Evolutionary conservation across 768 basidiomycete species (phyloP), one percentile per base, ranked within the genome.

Genomic region (Leccinum rimulosum): DNA sequence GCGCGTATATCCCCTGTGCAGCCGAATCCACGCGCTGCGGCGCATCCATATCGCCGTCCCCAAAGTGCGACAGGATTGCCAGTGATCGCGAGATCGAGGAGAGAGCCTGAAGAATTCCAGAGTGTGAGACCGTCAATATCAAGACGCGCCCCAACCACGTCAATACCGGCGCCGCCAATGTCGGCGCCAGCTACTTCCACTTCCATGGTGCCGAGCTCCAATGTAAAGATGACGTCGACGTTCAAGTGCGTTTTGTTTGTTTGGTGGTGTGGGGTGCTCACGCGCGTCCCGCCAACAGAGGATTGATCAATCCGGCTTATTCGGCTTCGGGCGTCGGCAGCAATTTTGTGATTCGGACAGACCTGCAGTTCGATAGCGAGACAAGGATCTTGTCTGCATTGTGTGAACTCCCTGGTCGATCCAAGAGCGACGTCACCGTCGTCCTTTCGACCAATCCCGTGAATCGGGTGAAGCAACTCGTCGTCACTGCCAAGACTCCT

Each of bases 391-490:
- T 89, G 65, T 80, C 79, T 58, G 84, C 83, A 54, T 77, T 84
- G 74, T 80, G 89, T 67, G 88, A 90, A 72, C 75, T 90, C 31
- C 89, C 89, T 4, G 89, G 89, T 47, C 76, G 89, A 68, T 80
- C 79, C 67, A 81, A 77, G 61, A 70, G 70, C 61, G 84, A 88
- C 65, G 64, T 91, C 54, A 80, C 73, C 60, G 77, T 90, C 73
- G 79, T 78, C 52, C 79, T 91, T 56, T 80, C 82, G 52, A 84
- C 81, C 61, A 84, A 84, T 67, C 69, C 77, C 57, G 82, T 83
- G 75, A 89, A 84, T 62, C 79, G 83, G 61, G 79, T 83, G 61
- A 85, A 79, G 66, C 84, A 87, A 66, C 74, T 91, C 64, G 80
- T 78, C 52, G 78, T 91, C 55, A 69, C 75, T 22, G 88, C 86